Evolutionary conservation across 1,139 yeast species (phyloP).

Genomic region (Lodderomyces margitis): DNA sequence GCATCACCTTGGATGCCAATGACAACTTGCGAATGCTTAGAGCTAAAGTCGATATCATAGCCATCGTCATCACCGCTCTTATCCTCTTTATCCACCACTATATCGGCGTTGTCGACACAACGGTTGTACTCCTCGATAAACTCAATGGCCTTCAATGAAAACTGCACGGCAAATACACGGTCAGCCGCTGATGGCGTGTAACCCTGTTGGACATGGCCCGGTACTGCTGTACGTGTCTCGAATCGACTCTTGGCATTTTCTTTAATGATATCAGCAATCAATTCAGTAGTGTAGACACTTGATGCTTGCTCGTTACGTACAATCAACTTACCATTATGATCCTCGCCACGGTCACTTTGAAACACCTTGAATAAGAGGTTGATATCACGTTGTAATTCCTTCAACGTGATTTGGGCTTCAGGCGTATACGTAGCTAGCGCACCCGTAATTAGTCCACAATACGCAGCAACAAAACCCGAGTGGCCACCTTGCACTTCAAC

Average conservation of each 20-base stretch:
- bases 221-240: constrained; percentile 75
- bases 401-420: constrained; percentile 75
- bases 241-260: constrained; percentile 66
- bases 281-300: constrained; percentile 61
- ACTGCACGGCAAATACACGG: constrained; percentile 67
- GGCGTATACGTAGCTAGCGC: constrained; percentile 94
- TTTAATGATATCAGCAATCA: constrained; percentile 66
- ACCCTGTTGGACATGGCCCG: constrained; percentile 86
- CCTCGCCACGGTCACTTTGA: constrained; percentile 73
- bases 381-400: constrained; percentile 53
- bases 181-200: constrained; percentile 78
- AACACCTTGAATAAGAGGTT: constrained; percentile 43
- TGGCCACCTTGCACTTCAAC: constrained; percentile 98
- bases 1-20: constrained; percentile 69
- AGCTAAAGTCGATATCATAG: constrained; percentile 5
- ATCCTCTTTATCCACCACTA: background rate
- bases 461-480: constrained; percentile 89
- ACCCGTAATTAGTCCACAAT: constrained; percentile 86
- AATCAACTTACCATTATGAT: constrained; percentile 73
- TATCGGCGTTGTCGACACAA: constrained; percentile 8
- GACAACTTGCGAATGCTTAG: constrained; percentile 47
- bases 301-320: constrained; percentile 71
- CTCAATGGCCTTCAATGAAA: constrained; percentile 67
- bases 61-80: constrained; percentile 11
- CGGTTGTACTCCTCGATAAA: constrained; percentile 54